Base-by-base conservation (phyloP, 345 rosid genomes). In the Arabis hirsuta region DNA sequence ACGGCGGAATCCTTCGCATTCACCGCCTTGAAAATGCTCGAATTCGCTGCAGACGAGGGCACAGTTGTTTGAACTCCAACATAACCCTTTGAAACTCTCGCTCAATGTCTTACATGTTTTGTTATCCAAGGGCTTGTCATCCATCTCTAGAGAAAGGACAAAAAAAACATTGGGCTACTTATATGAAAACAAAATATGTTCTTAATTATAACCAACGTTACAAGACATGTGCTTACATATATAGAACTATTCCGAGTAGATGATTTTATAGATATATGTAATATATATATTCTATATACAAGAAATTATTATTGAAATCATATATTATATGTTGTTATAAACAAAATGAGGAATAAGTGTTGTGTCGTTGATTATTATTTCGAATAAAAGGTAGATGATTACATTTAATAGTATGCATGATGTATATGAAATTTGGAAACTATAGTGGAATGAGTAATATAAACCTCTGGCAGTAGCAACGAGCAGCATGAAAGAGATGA, bases 381-480 rank as follows among this genome's bases (percentile, higher is more conserved):
- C 16, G 2, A 47, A 7, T 32, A 36, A 36, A 36, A 36, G 7
- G 9, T 36, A 36, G 39, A 36, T 36, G 39, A 36, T 32, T 32
- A 32, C 2, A 27, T 27, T 1, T 27, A 27, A 27, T 27, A n/a
- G 19, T 19, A 19, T 2, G 12, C 4, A 19, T 47, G 9, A 19
- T 53, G 7, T 53, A 16, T n/a, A 56, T 57, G 29, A 42, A 26
- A 60, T 7, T 36, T 7, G n/a, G 3, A 42, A 3, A 26, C 3
- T 10, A 8, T 32, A 5, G 14, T n/a, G 19, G 14, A 4, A 22
- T 4, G 53, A 44, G 53, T 12, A n/a, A 45, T 45, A 53, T 45
- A 53, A 60, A 62, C 67, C 53, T 62, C 14, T 44, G 53, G 53
- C 53, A 62, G 36, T 54, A 20, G 39, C 60, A 27, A 61, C 32